Conservation (phyloP, 805 yeast genomes). For the Metschnikowia lunata region DNA sequence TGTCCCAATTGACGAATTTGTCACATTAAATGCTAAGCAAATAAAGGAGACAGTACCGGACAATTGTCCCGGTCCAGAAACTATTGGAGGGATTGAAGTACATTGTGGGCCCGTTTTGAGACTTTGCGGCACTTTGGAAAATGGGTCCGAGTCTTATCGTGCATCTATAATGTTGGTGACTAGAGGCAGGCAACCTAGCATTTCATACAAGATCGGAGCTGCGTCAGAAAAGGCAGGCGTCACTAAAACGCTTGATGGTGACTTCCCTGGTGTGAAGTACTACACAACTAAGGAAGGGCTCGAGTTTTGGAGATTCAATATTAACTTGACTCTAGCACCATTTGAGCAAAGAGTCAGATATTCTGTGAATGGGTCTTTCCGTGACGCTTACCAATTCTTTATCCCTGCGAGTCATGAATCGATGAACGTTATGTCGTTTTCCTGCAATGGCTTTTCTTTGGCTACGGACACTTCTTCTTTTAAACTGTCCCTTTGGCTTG, state of each 20-base stretch:
- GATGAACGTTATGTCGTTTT: slow-evolving; percentile 78
- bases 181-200: slow-evolving; percentile 35
- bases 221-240: slow-evolving; percentile 15
- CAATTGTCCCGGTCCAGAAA: slow-evolving; percentile 24
- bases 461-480: slow-evolving; percentile 62
- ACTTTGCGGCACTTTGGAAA: slow-evolving; percentile 58
- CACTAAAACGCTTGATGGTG: slow-evolving; percentile 29
- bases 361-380: slow-evolving; percentile 41
- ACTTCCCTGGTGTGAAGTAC: slow-evolving; percentile 43
- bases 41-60: slow-evolving; percentile 24
- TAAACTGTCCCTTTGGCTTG: slow-evolving; percentile 80
- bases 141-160: slow-evolving; percentile 47
- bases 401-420: slow-evolving; percentile 61
- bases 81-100: slow-evolving; percentile 37
- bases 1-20: slow-evolving; percentile 28
- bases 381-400: slow-evolving; percentile 44
- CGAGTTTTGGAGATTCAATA: slow-evolving; percentile 62
- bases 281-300: slow-evolving; percentile 42
- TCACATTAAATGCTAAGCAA: slow-evolving; percentile 22
- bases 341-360: slow-evolving; percentile 65
- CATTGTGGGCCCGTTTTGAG: slow-evolving; percentile 78
- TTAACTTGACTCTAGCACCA: slow-evolving; percentile 45
- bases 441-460: slow-evolving; percentile 89
- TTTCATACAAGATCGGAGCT: slow-evolving; percentile 37
- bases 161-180: slow-evolving; percentile 68